Evolutionary conservation across 2,329 filamentous ascomycete species (phyloP).

Genomic region (Fusarium virguliforme): DNA sequence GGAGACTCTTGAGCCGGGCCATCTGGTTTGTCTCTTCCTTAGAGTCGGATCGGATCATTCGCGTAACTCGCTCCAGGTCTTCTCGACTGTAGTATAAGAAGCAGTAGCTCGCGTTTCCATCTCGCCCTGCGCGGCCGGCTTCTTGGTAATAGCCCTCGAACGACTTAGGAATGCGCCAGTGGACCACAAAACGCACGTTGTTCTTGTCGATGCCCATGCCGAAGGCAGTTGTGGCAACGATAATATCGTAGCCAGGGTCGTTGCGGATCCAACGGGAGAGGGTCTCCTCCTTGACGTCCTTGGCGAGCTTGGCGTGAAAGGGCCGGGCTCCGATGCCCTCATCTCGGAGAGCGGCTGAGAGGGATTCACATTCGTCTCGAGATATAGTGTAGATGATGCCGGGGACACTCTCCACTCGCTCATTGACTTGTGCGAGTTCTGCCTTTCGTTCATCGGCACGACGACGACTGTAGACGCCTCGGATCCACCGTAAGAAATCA

Average conservation of each 20-base stretch:
- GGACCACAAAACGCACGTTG: conserved; percentile 93
- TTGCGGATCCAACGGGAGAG: conserved; percentile 81
- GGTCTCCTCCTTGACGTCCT: conserved; percentile 79
- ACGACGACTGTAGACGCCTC: conserved; percentile 79
- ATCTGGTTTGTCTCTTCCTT: conserved; percentile 62
- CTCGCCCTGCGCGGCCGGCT: conserved; percentile 90
- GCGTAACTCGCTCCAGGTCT: conserved; percentile 82
- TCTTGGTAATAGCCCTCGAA: conserved; percentile 98
- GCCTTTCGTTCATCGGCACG: conserved; percentile 70
- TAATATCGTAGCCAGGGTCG: conserved; percentile 85
- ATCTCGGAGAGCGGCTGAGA: conserved; percentile 76
- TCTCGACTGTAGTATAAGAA: conserved; percentile 93
- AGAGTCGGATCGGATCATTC: conserved; percentile 66
- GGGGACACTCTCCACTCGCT: conserved; percentile 75
- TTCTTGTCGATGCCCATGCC: conserved; percentile 99
- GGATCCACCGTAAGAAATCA: conserved; percentile 84
- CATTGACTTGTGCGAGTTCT: conserved; percentile 70
- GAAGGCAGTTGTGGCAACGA: conserved; percentile 95
- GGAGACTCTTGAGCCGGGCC: conserved; percentile 74
- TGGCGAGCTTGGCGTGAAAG: conserved; percentile 79
- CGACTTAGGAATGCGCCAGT: conserved; percentile 94
- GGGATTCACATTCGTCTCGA: conserved; percentile 80
- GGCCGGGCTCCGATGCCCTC: conserved; percentile 82
- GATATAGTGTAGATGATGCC: conserved; percentile 88
- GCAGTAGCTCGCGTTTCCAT: conserved; percentile 88